Base-by-base conservation (phyloP, 192 early-diverging fungal species). In the Mycoemilia scoparia region DNA sequence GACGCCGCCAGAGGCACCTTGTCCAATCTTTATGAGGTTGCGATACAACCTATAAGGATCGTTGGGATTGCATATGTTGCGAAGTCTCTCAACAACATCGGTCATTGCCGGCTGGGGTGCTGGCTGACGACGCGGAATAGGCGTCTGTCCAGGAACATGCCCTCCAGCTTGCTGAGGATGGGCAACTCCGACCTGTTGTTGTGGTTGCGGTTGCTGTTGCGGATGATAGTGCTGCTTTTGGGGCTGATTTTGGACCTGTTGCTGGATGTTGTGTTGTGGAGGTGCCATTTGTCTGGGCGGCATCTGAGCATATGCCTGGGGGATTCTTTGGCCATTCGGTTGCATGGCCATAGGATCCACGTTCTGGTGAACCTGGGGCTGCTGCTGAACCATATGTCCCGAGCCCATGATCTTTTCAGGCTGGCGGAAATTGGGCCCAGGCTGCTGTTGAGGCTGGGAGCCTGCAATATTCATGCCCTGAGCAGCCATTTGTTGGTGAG, bases 1-100 rank as follows among this genome's bases (percentile, higher is more conserved):
- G n/a, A 96, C 90, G 17, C 81, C 77, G 23, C 87, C 90, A 28
- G 87, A 96, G 12, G 90, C 89, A 10, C 88, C 87, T 60, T 91
- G 83, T 6, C 87, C 86, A 60, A 92, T 82, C 66, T 87, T 84
- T 39, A 80, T 71, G 36, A 86, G 63, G 45, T 87, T 84, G 38
- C 67, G 64, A 51, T 87, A 92, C n/a, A 85, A 47, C 33, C 67
- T 65, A 42, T 73, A 82, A 24, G 91, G 91, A 59, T 96, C 84
- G 21, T 67, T 74, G 25, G 78, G 77, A 24, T 73, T 86, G 57
- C 87, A 91, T 29, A 90, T 81, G 7, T 71, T 74, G 45, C 75
- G 60, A 32, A 91, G 50, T 3, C 80, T 67, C 20, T 79, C 78
- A 31, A 96, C 69, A 5, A 96, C 73, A 44, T 96, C 84, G 39